A percentile compares a stretch with the other conserved stretches of the same genome.
Conservation (phyloP, 805 yeast species). For the Zygoascus ofunaensis region DNA sequence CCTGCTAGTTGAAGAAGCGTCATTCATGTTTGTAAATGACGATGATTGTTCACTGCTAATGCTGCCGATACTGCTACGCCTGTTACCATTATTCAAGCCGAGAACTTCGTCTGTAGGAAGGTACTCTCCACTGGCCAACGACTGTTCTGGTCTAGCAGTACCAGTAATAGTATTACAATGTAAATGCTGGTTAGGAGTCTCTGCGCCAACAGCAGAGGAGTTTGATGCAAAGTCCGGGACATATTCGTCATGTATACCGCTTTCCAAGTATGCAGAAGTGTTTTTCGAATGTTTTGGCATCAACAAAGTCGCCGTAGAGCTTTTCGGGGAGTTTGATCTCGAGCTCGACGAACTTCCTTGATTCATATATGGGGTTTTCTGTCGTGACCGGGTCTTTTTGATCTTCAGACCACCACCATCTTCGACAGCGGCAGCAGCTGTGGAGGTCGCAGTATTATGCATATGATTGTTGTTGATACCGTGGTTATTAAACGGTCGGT, state of each 20-base stretch:
- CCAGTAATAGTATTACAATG: not conserved
- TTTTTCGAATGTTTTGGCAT: not conserved
- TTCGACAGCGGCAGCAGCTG: no score
- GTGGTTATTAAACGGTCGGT: no score
- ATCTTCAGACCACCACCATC: no score
- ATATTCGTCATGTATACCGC: conserved; percentile 3
- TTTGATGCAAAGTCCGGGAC: not conserved
- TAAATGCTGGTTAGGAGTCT: not conserved
- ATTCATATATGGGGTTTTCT: not conserved
- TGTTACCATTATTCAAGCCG: not conserved
- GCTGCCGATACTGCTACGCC: no score
- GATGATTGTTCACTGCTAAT: no score
- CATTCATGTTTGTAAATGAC: no score
- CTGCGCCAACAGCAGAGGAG: not conserved
- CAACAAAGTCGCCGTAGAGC: not conserved
- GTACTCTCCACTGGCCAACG: not conserved
- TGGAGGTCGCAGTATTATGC: no score
- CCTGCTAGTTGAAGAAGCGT: no score
- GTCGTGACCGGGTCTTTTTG: not conserved
- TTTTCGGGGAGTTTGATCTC: not conserved
- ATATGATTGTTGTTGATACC: no score
- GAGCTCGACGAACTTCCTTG: not conserved
- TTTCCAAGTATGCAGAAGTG: not conserved
- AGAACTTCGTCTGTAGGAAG: not conserved
- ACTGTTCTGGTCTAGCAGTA: not conserved